Conservation (phyloP, 306 rosid species). For the Rosa persica region DNA sequence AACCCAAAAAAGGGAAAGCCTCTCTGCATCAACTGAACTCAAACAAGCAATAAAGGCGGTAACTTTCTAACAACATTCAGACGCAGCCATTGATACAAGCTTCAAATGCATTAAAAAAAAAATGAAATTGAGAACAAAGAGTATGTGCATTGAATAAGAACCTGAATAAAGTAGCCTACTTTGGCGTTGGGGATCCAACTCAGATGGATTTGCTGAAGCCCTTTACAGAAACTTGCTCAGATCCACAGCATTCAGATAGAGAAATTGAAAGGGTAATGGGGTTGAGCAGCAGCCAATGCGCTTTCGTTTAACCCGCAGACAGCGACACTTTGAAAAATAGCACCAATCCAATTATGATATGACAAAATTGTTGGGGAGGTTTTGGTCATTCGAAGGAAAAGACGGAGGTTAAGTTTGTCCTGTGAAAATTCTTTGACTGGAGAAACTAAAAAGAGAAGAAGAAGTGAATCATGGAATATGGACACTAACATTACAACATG, state of each 20-base stretch:
- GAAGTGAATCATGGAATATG: too few species aligned
- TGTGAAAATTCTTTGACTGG: too few species aligned
- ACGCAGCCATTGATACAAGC: background rate
- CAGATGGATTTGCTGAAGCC: background rate
- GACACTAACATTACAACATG: too few species aligned
- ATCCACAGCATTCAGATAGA: conserved; percentile 4
- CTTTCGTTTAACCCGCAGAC: background rate
- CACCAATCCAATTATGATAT: background rate
- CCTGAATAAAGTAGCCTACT: background rate
- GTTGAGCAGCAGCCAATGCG: background rate
- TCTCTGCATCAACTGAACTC: background rate
- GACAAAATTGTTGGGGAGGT: background rate
- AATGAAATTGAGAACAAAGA: background rate
- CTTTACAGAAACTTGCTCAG: background rate
- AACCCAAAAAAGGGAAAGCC: background rate
- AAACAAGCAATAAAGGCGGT: background rate
- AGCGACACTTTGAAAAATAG: background rate
- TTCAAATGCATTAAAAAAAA: background rate
- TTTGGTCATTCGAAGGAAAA: background rate
- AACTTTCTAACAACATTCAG: background rate
- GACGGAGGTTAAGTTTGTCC: background rate
- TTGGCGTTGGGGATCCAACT: background rate
- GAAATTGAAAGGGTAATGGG: background rate
- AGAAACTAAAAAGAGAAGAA: too few species aligned
- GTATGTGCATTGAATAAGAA: background rate